Percentiles rank a stretch among this genome's conserved stretches.
Conservation (phyloP, 129 eudicot genomes). For the Arctium lappa region DNA sequence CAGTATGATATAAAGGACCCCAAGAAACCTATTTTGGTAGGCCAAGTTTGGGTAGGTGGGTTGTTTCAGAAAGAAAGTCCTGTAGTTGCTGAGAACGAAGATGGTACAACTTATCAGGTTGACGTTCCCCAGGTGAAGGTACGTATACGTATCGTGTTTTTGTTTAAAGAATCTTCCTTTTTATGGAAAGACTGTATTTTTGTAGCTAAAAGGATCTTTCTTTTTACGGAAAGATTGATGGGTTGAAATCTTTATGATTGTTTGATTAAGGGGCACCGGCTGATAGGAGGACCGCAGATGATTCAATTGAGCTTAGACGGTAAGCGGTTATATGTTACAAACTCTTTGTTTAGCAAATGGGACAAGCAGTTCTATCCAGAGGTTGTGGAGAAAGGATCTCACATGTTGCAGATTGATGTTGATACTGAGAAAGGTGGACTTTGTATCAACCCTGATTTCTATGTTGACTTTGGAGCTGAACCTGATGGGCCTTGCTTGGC, state of each 20-base stretch:
- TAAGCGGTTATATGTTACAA: conserved; percentile 80
- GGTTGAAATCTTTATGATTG: background rate
- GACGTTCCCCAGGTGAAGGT: conserved; percentile 88
- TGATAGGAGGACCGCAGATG: conserved; percentile 99
- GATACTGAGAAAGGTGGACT: conserved; percentile 84
- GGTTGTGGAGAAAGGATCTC: conserved; percentile 77
- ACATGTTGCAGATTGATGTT: conserved; percentile 89
- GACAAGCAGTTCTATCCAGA: conserved; percentile 92
- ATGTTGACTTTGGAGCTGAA: conserved; percentile 85
- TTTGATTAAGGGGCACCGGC: conserved; percentile 55
- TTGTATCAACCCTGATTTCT: conserved; percentile 62
- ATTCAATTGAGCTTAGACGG: conserved; percentile 93
- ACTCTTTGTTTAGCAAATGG: conserved; percentile 93
- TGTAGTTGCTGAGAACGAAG: conserved; percentile 71
- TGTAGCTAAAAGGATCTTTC: background rate
- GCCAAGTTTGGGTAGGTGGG: conserved; percentile 92
- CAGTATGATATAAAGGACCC: conserved; percentile 89
- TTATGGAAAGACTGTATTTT: background rate
- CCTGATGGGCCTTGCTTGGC: conserved; percentile 97
- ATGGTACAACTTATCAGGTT: conserved; percentile 79
- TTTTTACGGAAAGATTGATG: background rate
- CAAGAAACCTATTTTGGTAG: conserved; percentile 59
- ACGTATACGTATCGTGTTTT: background rate
- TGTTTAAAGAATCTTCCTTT: background rate
- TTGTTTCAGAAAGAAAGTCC: conserved; percentile 67